Evolutionary conservation across 495 filamentous ascomycete genomes (phyloP), one percentile per base, ranked within the genome.

Genomic region (Penicillium verhagenii): DNA sequence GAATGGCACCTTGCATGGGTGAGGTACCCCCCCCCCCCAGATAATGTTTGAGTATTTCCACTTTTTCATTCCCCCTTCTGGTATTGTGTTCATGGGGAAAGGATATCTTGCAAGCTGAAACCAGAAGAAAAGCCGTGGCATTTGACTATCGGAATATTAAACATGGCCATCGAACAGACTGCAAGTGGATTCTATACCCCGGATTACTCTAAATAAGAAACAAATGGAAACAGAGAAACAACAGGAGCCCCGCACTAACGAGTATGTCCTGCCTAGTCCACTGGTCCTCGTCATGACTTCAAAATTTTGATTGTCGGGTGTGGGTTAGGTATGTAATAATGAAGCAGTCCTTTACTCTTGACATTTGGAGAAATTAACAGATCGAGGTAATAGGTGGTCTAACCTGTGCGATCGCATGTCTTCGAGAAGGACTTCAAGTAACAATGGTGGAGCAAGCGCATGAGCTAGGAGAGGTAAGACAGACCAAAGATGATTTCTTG

Each of bases 341-440:
- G n/a, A n/a, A n/a, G n/a, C n/a, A n/a, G n/a, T n/a, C n/a, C n/a
- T 35, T n/a, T 14, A 5, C 14, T 4, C 3, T 3, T n/a, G 2
- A n/a, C 10, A 35, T 1, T 13, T 6, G n/a, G 16, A 16, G 33
- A 35, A 16, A 16, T 16, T 35, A 16, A 35, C 33, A 1, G 6
- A 35, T 8, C 13, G 16, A 35, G n/a, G 4, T 1, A 33, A 35
- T 43, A 43, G 39, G 39, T 6, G 39, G 61, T 0, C 71, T 87
- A 4, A 74, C 74, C 13, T 79, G 83, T 13, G 84, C 85, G 4
- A 85, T 88, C 55, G 66, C 81, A 6, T 72, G 76, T 56, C 68
- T 72, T 6, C 74, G 81, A 18, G 71, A 78, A 29, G 82, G 82
- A 20, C 80, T 87, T 58, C 50, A 68, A n/a, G 82, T 87, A 14